phyloP scores from a whole-genome alignment of 192 early-diverging fungal species.

The Coemansia pectinata region DNA sequence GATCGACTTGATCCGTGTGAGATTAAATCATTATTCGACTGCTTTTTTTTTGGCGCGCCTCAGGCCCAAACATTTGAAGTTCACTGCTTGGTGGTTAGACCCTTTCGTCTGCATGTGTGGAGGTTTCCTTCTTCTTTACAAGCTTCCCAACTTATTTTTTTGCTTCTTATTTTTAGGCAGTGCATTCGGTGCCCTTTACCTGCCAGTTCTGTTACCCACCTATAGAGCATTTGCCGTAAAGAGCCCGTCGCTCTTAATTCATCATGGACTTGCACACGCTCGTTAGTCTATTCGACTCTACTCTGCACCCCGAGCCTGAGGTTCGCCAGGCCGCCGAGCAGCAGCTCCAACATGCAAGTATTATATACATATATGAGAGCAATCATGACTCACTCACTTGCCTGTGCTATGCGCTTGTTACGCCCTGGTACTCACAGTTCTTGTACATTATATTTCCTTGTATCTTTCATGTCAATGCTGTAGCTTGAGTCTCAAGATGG shows the following conservation, averaged over 20 bases:
- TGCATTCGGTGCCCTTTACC: neutral
- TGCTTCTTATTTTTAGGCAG: constrained; percentile 4
- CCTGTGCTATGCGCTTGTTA: neutral
- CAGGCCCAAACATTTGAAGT: neutral
- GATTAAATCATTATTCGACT: neutral
- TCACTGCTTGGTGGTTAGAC: neutral
- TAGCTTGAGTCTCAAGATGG: constrained; percentile 55
- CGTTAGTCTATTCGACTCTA: constrained; percentile 67
- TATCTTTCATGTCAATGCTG: neutral
- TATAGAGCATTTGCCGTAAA: neutral
- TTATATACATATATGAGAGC: neutral
- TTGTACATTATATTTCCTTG: neutral
- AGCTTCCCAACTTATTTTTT: neutral
- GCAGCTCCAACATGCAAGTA: constrained; percentile 69
- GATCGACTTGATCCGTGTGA: too few relatives aligned
- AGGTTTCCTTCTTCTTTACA: neutral
- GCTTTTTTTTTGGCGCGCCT: neutral
- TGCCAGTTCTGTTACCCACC: neutral
- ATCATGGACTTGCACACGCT: constrained; percentile 40
- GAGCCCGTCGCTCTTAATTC: neutral
- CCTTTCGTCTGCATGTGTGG: neutral
- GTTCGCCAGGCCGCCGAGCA: constrained; percentile 82
- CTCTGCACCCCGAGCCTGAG: constrained; percentile 75
- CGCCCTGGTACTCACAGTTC: neutral
- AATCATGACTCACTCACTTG: neutral